A percentile compares a stretch with the other conserved stretches of the same genome.
Evolutionary conservation across 2,329 filamentous ascomycete species (phyloP).

Genomic region (Fusarium vanettenii): DNA sequence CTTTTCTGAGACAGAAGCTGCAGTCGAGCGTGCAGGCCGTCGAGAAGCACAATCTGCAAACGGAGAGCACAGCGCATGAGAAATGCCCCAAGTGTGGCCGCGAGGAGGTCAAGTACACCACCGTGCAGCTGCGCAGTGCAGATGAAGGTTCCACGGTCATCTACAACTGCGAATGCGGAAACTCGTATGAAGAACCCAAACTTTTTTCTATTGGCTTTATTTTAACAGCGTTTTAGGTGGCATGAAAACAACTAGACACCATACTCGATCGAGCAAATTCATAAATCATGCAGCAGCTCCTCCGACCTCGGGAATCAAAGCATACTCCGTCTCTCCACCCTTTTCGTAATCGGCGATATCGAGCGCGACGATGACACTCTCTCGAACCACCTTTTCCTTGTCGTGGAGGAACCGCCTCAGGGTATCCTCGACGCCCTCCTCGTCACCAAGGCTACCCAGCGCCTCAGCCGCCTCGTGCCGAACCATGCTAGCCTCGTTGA

Average conservation of each 20-base stretch:
- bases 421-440: constrained; percentile 90
- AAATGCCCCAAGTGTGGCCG: constrained; percentile 85
- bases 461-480: constrained; percentile 97
- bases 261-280: constrained; percentile 29
- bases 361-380: constrained; percentile 93
- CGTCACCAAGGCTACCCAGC: constrained; percentile 91
- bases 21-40: constrained; percentile 86
- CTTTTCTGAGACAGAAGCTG: constrained; percentile 84
- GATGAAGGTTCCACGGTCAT: constrained; percentile 96
- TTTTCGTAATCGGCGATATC: constrained; percentile 99
- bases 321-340: constrained; percentile 89
- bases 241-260: constrained; percentile 68
- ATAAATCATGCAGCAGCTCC: constrained; percentile 54
- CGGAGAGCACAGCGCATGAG: constrained; percentile 74
- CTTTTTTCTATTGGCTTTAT: constrained; percentile 24
- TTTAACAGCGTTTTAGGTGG: constrained; percentile 55
- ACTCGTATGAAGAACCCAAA: constrained; percentile 68
- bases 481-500: constrained; percentile 92
- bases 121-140: constrained; percentile 87
- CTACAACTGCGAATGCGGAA: constrained; percentile 87
- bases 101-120: constrained; percentile 85
- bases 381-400: constrained; percentile 90
- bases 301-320: constrained; percentile 78
- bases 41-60: constrained; percentile 80
- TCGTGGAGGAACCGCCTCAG: constrained; percentile 88